A percentile compares a stretch with the other conserved stretches of the same genome.
These are phyloP conservation scores for Ogataea polymorpha DNA, from an alignment of 805 yeast genomes.

Conservation along the genomic window DNA sequence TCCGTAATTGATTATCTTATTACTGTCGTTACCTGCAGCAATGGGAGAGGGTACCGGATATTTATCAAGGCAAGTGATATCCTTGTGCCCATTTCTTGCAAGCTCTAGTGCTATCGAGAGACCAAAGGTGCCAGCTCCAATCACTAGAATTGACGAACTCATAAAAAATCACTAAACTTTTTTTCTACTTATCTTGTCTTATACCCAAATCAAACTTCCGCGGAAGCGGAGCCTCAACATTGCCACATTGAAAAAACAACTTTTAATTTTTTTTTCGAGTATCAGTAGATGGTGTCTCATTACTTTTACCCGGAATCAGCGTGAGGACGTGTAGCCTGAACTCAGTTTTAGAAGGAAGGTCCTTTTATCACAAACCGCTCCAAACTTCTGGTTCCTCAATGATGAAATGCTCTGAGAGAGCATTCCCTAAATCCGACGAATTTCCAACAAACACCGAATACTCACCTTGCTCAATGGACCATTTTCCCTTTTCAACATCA, in stretches of 20 bases:
- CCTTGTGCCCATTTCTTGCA: slow-evolving; percentile 2
- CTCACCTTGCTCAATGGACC: slow-evolving; percentile 51
- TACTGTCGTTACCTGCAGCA: slow-evolving; percentile 13
- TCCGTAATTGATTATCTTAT: slow-evolving; percentile 9
- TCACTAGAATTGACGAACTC: slow-evolving; percentile 2
- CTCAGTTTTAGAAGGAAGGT: not conserved
- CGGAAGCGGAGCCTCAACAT: not conserved
- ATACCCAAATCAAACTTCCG: not conserved
- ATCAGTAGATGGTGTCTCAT: not conserved
- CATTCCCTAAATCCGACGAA: slow-evolving; percentile 1
- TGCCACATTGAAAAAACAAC: not conserved
- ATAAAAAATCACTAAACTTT: not conserved
- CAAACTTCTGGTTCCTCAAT: not conserved
- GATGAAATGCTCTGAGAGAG: not conserved
- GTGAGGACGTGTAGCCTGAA: not conserved
- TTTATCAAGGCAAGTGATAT: slow-evolving; percentile 7
- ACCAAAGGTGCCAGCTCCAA: slow-evolving; percentile 12
- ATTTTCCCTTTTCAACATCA: slow-evolving; percentile 45
- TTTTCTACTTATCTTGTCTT: not conserved
- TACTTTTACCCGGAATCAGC: not conserved
- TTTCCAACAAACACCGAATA: slow-evolving; percentile 11
- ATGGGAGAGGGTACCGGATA: slow-evolving; percentile 12
- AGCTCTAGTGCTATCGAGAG: slow-evolving; percentile 9
- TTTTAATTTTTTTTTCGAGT: not conserved
- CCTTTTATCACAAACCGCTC: not conserved